phyloP scores from a whole-genome alignment of 371 early-diverging fungal species.

The Syncephalis fuscata region DNA sequence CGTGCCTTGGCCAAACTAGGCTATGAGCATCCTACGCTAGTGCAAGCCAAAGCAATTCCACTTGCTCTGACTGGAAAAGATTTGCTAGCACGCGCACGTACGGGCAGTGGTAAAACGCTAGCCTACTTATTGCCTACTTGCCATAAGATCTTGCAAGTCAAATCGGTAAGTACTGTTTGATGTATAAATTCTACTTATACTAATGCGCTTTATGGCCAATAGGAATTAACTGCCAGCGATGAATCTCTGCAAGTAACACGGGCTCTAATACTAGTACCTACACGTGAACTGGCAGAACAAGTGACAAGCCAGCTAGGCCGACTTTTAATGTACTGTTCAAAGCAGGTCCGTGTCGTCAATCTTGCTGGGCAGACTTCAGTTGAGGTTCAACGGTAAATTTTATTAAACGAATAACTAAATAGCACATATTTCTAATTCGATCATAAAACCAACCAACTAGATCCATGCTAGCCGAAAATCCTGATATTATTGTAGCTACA shows the following conservation, averaged over 20 bases:
- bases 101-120: constrained; percentile 98
- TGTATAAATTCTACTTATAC: not conserved
- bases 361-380: constrained; percentile 44
- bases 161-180: constrained; percentile 25
- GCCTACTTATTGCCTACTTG: constrained; percentile 92
- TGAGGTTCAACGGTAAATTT: constrained; percentile 37
- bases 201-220: not conserved
- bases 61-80: constrained; percentile 92
- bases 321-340: constrained; percentile 50
- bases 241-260: constrained; percentile 13
- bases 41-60: constrained; percentile 90
- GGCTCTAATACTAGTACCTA: constrained; percentile 81
- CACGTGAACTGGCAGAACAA: constrained; percentile 91
- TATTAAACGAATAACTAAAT: no score
- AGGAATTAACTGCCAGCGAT: constrained; percentile 14
- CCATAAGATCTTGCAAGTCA: constrained; percentile 64
- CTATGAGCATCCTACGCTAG: constrained; percentile 74
- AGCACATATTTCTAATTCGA: no score
- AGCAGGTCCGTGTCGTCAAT: constrained; percentile 49
- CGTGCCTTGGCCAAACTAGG: constrained; percentile 72
- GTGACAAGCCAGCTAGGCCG: constrained; percentile 58
- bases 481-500: constrained; percentile 73
- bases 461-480: constrained; percentile 63
- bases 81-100: constrained; percentile 93
- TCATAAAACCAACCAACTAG: constrained; percentile 18